Evolutionary conservation across 148 eudicot genomes (phyloP).

Genomic region (Vaccinium darrowii): DNA sequence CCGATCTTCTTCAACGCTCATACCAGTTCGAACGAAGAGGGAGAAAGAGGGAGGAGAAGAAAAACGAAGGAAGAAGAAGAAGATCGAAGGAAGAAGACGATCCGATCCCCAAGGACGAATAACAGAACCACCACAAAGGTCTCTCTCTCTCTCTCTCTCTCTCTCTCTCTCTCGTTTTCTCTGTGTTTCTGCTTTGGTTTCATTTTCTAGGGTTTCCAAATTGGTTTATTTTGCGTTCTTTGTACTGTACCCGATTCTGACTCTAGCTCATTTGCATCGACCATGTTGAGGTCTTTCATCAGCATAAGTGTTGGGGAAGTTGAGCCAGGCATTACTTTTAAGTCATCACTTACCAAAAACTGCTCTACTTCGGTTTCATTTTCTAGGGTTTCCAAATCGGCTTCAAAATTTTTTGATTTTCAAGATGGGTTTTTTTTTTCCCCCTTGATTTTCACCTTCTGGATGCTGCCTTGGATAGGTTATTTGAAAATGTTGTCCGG

Average conservation of each 20-base stretch:
- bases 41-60: too few relatives aligned
- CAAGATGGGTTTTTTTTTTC: too few relatives aligned
- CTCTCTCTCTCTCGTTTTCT: too few relatives aligned
- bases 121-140: too few relatives aligned
- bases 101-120: too few relatives aligned
- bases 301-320: background rate
- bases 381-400: background rate
- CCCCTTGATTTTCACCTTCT: background rate
- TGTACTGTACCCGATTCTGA: background rate
- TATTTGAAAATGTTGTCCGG: background rate
- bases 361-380: background rate
- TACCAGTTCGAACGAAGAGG: too few relatives aligned
- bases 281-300: background rate
- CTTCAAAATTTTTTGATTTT: background rate
- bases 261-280: too few relatives aligned
- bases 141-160: too few relatives aligned
- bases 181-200: too few relatives aligned
- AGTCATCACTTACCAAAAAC: conserved; percentile 9
- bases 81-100: too few relatives aligned
- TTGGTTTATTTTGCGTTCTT: background rate
- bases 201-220: background rate
- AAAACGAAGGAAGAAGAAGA: too few relatives aligned
- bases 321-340: background rate
- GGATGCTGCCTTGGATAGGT: conserved; percentile 5
- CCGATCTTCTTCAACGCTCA: too few relatives aligned